phyloP scores from a whole-genome alignment of 345 rosid species.

The Diplotaxis tenuifolia region DNA sequence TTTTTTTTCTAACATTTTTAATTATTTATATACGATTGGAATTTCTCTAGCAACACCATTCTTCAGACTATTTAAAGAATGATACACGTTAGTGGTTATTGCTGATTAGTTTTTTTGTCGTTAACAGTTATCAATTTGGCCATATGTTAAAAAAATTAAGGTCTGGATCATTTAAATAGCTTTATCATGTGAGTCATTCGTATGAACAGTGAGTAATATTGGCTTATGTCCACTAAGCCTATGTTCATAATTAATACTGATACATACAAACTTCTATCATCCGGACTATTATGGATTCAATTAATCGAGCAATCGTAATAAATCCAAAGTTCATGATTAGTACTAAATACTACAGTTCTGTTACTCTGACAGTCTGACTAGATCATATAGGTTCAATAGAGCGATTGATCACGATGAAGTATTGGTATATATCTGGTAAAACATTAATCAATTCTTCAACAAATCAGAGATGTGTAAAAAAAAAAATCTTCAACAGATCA shows the following conservation, averaged over 20 bases:
- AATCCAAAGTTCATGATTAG: not conserved
- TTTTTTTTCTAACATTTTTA: not conserved
- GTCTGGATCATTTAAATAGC: not conserved
- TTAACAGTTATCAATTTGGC: not conserved
- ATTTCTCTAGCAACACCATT: not conserved
- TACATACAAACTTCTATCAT: not conserved
- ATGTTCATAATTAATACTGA: not conserved
- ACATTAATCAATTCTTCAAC: conserved; percentile 10
- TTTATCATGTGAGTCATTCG: too few species aligned
- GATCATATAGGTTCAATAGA: conserved; percentile 1
- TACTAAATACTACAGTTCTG: too few species aligned
- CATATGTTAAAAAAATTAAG: not conserved
- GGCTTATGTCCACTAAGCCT: not conserved
- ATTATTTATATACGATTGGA: not conserved
- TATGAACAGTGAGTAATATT: not conserved
- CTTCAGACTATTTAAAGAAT: not conserved
- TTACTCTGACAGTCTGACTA: too few species aligned
- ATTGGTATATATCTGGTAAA: not conserved
- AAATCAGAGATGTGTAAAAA: conserved; percentile 3
- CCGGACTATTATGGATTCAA: not conserved
- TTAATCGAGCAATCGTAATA: not conserved
- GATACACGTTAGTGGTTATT: not conserved
- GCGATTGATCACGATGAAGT: conserved; percentile 8
- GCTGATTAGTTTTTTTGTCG: not conserved
- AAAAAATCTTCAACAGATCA: not conserved